Evolutionary conservation across 768 basidiomycete species (phyloP).

Genomic region (Lentinula lateritia): DNA sequence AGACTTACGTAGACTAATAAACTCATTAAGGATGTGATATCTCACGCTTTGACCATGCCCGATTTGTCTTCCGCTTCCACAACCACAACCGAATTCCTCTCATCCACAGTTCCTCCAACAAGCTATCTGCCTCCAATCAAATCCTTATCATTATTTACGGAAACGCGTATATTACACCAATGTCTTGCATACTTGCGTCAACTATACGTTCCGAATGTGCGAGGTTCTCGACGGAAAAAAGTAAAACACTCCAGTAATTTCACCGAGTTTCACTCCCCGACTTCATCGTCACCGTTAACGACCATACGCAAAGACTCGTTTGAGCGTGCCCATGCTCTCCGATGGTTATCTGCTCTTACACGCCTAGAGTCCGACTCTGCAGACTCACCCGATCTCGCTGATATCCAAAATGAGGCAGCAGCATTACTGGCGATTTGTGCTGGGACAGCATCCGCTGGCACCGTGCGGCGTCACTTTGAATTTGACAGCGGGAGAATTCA

Average conservation of each 20-base stretch:
- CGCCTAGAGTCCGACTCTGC: slow-evolving; percentile 11
- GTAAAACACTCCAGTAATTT: background rate
- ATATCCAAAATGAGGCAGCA: slow-evolving; percentile 48
- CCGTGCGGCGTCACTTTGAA: slow-evolving; percentile 43
- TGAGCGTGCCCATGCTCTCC: slow-evolving; percentile 63
- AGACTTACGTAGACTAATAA: background rate
- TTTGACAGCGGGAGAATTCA: slow-evolving; percentile 31
- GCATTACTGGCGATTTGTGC: slow-evolving; percentile 60
- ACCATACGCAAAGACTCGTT: slow-evolving; percentile 51
- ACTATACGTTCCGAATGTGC: slow-evolving; percentile 59
- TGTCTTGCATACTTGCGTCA: slow-evolving; percentile 43
- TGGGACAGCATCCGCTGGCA: slow-evolving; percentile 60
- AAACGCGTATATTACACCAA: slow-evolving; percentile 25
- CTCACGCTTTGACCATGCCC: slow-evolving; percentile 1
- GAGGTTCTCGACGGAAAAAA: slow-evolving; percentile 42
- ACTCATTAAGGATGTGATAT: background rate
- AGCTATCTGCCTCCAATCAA: slow-evolving; percentile 49
- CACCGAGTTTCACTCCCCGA: background rate
- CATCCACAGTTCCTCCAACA: slow-evolving; percentile 34
- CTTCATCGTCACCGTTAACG: background rate
- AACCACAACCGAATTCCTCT: background rate
- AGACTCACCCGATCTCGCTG: slow-evolving; percentile 20
- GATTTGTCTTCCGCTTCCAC: background rate
- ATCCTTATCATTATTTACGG: slow-evolving; percentile 28
- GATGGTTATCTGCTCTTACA: slow-evolving; percentile 71